These are phyloP conservation scores for Geotrichum histeridarum DNA, from an alignment of 1,139 yeast species.

Conservation along the genomic window DNA sequence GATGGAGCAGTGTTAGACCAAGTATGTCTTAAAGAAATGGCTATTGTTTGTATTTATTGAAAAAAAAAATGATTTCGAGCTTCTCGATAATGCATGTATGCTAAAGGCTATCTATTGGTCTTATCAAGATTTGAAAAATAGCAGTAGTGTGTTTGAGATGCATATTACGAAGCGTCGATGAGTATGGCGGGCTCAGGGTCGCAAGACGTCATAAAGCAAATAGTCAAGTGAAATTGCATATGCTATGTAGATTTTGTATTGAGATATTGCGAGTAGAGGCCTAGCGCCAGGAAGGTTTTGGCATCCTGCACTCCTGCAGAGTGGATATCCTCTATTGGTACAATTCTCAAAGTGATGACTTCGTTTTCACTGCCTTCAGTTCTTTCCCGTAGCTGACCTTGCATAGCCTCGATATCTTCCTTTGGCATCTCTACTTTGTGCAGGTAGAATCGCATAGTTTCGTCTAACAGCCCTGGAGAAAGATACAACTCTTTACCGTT, in stretches of 20 bases:
- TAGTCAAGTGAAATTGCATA: not conserved
- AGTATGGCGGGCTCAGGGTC: too few relatives aligned
- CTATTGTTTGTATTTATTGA: too few relatives aligned
- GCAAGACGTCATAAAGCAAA: too few relatives aligned
- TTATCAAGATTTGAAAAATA: too few relatives aligned
- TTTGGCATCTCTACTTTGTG: slow-evolving; percentile 19
- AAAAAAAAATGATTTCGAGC: too few relatives aligned
- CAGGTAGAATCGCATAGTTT: slow-evolving; percentile 22
- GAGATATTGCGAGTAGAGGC: slow-evolving; percentile 16
- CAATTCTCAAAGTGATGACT: slow-evolving; percentile 23
- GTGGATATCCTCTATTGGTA: slow-evolving; percentile 18
- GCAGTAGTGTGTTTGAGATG: too few relatives aligned
- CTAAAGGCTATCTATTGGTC: too few relatives aligned
- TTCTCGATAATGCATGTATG: too few relatives aligned
- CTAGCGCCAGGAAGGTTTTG: slow-evolving; percentile 25
- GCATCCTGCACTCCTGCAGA: slow-evolving; percentile 21
- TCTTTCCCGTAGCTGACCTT: slow-evolving; percentile 23
- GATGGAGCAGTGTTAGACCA: slow-evolving; percentile 10
- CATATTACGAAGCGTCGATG: too few relatives aligned
- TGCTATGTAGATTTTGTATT: too few relatives aligned
- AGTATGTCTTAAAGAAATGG: not conserved
- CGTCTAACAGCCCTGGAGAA: slow-evolving; percentile 28
- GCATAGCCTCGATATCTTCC: slow-evolving; percentile 21
- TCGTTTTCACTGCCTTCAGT: slow-evolving; percentile 23
- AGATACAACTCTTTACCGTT: slow-evolving; percentile 17